phyloP scores from a whole-genome alignment of 176 grass and related monocot species.

The Paspalum notatum region DNA sequence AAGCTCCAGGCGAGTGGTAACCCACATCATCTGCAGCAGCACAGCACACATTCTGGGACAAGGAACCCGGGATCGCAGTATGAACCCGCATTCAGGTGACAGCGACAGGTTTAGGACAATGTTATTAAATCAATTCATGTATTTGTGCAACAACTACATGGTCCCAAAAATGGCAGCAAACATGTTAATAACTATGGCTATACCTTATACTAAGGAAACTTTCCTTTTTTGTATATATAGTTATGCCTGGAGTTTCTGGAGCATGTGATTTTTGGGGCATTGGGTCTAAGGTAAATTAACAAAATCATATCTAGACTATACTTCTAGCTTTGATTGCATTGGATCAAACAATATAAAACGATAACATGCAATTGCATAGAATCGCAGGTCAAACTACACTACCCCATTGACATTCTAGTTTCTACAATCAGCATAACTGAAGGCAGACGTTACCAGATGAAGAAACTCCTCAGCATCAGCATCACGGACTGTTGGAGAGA shows the following conservation, averaged over 20 bases:
- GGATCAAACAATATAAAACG: neutral
- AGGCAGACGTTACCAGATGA: conserved; percentile 45
- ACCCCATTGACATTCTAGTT: conserved; percentile 11
- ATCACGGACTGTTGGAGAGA: conserved; percentile 39
- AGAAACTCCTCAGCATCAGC: conserved; percentile 60
- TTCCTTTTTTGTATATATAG: neutral
- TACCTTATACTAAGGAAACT: neutral
- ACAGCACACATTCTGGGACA: neutral
- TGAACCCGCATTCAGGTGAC: neutral
- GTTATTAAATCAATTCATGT: neutral
- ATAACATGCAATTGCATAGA: neutral
- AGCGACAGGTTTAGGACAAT: neutral
- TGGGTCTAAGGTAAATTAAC: neutral
- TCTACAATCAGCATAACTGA: conserved; percentile 11
- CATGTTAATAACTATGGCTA: neutral
- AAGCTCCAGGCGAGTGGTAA: neutral
- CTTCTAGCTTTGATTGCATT: neutral
- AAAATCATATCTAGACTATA: neutral
- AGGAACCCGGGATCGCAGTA: neutral
- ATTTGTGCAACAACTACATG: neutral
- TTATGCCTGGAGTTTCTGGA: neutral
- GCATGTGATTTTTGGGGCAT: neutral
- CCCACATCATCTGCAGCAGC: neutral
- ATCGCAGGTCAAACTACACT: conserved; percentile 2
- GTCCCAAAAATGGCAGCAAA: neutral